Evolutionary conservation across 139 green algal genomes (phyloP).

Genomic region (Chlamydomonas eustigma): DNA sequence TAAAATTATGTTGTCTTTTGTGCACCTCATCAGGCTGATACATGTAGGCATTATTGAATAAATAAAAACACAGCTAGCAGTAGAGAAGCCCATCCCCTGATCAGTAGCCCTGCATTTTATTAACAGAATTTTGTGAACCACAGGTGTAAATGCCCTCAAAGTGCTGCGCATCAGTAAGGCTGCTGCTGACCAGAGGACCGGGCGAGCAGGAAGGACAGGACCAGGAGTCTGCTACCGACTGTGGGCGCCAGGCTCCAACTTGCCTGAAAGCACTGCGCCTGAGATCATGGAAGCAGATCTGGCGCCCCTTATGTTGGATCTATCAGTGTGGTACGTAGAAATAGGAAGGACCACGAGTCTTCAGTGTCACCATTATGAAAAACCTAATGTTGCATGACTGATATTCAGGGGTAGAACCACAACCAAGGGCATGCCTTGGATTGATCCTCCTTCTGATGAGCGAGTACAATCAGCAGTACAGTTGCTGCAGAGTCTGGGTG

Average conservation of each 20-base stretch:
- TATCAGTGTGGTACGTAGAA: conserved; percentile 36
- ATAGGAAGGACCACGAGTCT: neutral
- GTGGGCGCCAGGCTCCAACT: conserved; percentile 14
- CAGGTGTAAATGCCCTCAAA: conserved; percentile 29
- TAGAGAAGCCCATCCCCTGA: too few species aligned
- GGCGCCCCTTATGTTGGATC: conserved; percentile 45
- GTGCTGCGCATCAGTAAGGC: conserved; percentile 38
- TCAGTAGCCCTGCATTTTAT: too few species aligned
- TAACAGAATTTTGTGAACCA: too few species aligned
- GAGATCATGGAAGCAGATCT: conserved; percentile 53
- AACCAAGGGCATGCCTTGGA: conserved; percentile 39
- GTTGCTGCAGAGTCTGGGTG: conserved; percentile 33
- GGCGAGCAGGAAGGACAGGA: conserved; percentile 48
- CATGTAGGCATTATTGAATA: too few species aligned
- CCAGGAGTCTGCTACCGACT: conserved; percentile 55
- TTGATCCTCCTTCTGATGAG: conserved; percentile 44
- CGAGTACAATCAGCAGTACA: conserved; percentile 24
- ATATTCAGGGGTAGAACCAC: neutral
- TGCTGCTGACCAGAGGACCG: conserved; percentile 49
- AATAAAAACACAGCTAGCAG: too few species aligned
- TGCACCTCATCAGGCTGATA: too few species aligned
- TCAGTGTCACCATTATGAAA: too few species aligned
- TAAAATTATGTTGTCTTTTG: too few species aligned
- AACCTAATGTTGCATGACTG: too few species aligned
- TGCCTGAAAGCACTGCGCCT: conserved; percentile 30